Evolutionary conservation across 441 rosid species (phyloP), one percentile per base, ranked within the genome.

Genomic region (Oxalis stricta): DNA sequence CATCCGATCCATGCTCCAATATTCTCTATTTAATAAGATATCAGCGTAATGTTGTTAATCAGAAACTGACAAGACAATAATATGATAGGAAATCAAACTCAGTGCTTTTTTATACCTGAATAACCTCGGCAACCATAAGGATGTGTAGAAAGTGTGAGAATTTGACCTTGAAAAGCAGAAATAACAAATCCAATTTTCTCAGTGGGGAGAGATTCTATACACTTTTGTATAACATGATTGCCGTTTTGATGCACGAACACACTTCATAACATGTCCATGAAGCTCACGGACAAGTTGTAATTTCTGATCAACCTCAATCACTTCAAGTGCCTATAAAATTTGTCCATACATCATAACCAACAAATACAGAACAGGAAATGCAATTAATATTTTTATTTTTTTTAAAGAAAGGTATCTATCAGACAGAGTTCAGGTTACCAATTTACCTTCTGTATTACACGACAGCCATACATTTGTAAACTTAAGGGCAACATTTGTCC

Each of bases 161-260:
- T 95, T 58, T 92, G 92, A 50, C 89, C 87, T 48, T 63, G 68
- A 50, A 92, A 92, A 63, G 99, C 71, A 46, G 82, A 72, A 59
- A 84, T 76, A 46, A 92, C 66, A 49, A 87, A 87, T 43, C 76
- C 82, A 63, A 84, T 82, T 58, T 80, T 82, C 46, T 72, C 60
- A 4, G 77, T 56, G 14, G 97, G 87, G 41, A 92, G 56, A 61
- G 83, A 63, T 69, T 84, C 97, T 20, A 87, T 79, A 61, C 93
- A 92, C 75, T 92, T 92, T 53, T 87, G 99, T 58, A 92, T 75
- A 28, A 92, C 97, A 35, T 92, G 97, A 69, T 92, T 92, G 38
- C 99, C 99, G 41, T 92, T 92, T 65, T 92, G 99, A 65, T 92
- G n/a, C 99, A 55, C 75, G 79, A 22, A 92, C 97, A 47, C 99